Evolutionary conservation across 257 asterid species (phyloP), one percentile per base, ranked within the genome.

Genomic region (Phtheirospermum japonicum): DNA sequence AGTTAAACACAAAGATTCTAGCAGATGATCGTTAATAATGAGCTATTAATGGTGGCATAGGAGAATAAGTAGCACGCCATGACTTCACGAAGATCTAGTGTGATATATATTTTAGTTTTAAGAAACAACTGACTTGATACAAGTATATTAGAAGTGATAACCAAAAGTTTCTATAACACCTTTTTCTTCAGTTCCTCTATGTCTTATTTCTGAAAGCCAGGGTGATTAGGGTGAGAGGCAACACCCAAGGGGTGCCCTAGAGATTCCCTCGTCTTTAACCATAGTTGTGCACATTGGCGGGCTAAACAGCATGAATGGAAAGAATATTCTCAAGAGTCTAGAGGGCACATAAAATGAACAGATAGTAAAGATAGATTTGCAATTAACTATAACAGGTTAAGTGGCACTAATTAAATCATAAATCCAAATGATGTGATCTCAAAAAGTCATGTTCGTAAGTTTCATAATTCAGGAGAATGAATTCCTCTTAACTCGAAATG

Each of bases 261-360:
- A 70, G 91, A 78, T 77, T 92, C 99, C 76, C 99, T 84, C 14
- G 97, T 80, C 82, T 83, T 83, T 62, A 82, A 74, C 99, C 99
- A 92, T 56, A 86, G 85, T 26, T 85, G 97, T 40, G 99, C 99
- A 62, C 95, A 92, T 52, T 83, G 92, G 65, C 99, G 99, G 63
- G 99, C 96, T 76, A 92, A 80, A 83, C 99, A 88, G 95, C 28
- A 71, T 50, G 69, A 45, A 37, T 32, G 53, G 55, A 18, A 59
- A 61, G 52, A 28, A 56, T 16, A 16, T 28, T 30, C 33, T 45
- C 32, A 20, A 66, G 64, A 49, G 26, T 64, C 64, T 31, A 28
- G 32, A 30, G 39, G 20, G 52, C n/a, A 30, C 28, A 4, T n/a
- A 23, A 51, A 8, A 42, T 45, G 51, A 64, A 52, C 42, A 31